A percentile compares a stretch with the other conserved stretches of the same genome.
These are phyloP conservation scores for Mucuna pruriens DNA, from an alignment of 306 rosid genomes.

Conservation along the genomic window DNA sequence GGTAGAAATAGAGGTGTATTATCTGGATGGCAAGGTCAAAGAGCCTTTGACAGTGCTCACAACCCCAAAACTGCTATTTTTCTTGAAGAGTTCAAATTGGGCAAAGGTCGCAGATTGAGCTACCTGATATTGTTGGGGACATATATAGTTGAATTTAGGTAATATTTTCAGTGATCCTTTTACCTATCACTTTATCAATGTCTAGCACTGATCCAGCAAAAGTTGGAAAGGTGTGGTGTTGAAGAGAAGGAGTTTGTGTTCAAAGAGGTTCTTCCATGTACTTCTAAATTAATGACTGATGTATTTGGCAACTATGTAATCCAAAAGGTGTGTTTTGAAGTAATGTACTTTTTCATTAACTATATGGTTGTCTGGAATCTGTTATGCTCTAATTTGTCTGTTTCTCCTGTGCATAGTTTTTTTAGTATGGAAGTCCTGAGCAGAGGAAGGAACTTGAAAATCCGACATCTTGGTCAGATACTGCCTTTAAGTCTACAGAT, in stretches of 20 bases:
- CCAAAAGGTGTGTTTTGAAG: constrained; percentile 50
- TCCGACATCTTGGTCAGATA: constrained; percentile 51
- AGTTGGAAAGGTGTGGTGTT: constrained; percentile 49
- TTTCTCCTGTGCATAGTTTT: constrained; percentile 48
- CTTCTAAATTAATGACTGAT: constrained; percentile 58
- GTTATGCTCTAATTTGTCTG: constrained; percentile 1
- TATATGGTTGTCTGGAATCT: background rate
- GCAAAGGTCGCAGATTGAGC: constrained; percentile 65
- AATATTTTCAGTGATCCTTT: constrained; percentile 21
- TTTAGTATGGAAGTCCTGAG: constrained; percentile 57
- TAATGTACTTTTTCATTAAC: background rate
- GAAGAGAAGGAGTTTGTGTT: constrained; percentile 60
- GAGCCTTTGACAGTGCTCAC: constrained; percentile 51
- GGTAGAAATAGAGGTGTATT: constrained; percentile 50
- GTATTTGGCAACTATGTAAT: constrained; percentile 64
- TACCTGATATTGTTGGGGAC: constrained; percentile 61
- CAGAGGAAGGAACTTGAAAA: constrained; percentile 55
- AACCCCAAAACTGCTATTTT: constrained; percentile 55
- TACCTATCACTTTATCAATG: constrained; percentile 5
- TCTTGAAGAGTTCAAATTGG: constrained; percentile 61
- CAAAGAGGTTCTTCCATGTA: constrained; percentile 61
- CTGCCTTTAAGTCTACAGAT: constrained; percentile 63
- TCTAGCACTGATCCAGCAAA: constrained; percentile 66
- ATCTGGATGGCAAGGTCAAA: constrained; percentile 62
- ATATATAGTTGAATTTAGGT: constrained; percentile 58